A percentile compares a stretch with the other conserved stretches of the same genome.
Evolutionary conservation across 352 stramenopile genomes (phyloP).

Genomic region (Phytophthora lateralis): DNA sequence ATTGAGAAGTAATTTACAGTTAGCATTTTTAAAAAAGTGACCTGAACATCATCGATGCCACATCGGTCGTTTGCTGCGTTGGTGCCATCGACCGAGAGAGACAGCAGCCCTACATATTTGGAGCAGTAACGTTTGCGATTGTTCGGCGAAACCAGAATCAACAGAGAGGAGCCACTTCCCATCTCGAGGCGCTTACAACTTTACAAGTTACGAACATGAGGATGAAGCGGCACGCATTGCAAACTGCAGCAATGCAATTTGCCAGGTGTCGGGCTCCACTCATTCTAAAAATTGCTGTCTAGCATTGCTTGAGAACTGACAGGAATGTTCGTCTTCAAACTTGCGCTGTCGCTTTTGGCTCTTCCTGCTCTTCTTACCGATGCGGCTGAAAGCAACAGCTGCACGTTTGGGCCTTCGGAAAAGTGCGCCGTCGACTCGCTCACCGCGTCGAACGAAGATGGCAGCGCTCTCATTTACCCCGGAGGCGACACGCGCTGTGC

Average conservation of each 20-base stretch:
- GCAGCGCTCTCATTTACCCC: slow-evolving; percentile 47
- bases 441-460: slow-evolving; percentile 22
- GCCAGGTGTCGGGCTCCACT: background rate
- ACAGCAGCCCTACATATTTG: background rate
- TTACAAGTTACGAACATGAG: slow-evolving; percentile 5
- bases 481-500: slow-evolving; percentile 52
- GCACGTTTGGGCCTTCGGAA: slow-evolving; percentile 28
- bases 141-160: slow-evolving; percentile 12
- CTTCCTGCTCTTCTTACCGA: slow-evolving; percentile 5
- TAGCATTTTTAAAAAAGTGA: too few species aligned
- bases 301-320: background rate
- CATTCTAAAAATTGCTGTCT: slow-evolving; percentile 17
- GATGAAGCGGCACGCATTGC: slow-evolving; percentile 13
- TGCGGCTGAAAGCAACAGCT: slow-evolving; percentile 11
- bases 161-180: slow-evolving; percentile 15
- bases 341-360: slow-evolving; percentile 10
- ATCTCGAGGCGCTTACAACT: background rate
- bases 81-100: background rate
- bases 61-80: too few species aligned
- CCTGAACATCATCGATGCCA: too few species aligned
- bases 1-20: too few species aligned
- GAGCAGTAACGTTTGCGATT: slow-evolving; percentile 4
- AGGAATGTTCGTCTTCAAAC: slow-evolving; percentile 17
- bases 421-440: slow-evolving; percentile 36
- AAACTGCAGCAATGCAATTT: background rate